Percentiles rank a stretch among this genome's conserved stretches.
Evolutionary conservation across 1,284 basidiomycete genomes (phyloP).

Genomic region (Pseudozyma flocculosa): DNA sequence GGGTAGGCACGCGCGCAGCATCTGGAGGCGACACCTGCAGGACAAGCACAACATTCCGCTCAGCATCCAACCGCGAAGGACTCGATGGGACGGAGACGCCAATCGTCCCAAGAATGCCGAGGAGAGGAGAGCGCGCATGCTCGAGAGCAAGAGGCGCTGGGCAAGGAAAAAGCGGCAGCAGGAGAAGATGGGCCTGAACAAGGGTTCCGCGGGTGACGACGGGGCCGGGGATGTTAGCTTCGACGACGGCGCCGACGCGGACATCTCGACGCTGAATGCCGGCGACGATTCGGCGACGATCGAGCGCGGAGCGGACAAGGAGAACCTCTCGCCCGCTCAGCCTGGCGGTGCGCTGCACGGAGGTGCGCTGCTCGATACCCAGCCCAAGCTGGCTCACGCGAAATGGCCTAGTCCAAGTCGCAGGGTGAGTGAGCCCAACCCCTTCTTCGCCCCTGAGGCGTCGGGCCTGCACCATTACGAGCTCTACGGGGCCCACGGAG

Average conservation of each 20-base stretch:
- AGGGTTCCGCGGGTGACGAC: neutral
- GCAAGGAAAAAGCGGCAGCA: slow-evolving; percentile 61
- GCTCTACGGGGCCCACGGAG: neutral
- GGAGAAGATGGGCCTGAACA: slow-evolving; percentile 31
- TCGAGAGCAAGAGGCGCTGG: slow-evolving; percentile 63
- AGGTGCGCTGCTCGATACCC: too few relatives aligned
- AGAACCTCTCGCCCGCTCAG: too few relatives aligned
- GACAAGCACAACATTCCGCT: slow-evolving; percentile 65
- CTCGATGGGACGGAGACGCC: slow-evolving; percentile 64
- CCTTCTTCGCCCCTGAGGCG: neutral
- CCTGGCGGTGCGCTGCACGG: too few relatives aligned
- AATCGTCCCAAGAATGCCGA: slow-evolving; percentile 62
- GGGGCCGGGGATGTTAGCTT: neutral
- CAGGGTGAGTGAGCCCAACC: neutral
- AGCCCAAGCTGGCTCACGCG: neutral
- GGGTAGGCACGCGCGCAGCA: slow-evolving; percentile 64
- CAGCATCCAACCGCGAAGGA: slow-evolving; percentile 61
- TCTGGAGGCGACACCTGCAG: slow-evolving; percentile 64
- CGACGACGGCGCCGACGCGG: slow-evolving; percentile 25
- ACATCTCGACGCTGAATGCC: slow-evolving; percentile 17
- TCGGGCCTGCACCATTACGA: neutral
- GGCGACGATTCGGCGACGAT: too few relatives aligned
- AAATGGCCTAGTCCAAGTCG: neutral
- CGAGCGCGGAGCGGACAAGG: too few relatives aligned
- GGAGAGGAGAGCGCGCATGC: slow-evolving; percentile 61